Conservation (phyloP, 345 rosid genomes). For the Pelargonium nanum region DNA sequence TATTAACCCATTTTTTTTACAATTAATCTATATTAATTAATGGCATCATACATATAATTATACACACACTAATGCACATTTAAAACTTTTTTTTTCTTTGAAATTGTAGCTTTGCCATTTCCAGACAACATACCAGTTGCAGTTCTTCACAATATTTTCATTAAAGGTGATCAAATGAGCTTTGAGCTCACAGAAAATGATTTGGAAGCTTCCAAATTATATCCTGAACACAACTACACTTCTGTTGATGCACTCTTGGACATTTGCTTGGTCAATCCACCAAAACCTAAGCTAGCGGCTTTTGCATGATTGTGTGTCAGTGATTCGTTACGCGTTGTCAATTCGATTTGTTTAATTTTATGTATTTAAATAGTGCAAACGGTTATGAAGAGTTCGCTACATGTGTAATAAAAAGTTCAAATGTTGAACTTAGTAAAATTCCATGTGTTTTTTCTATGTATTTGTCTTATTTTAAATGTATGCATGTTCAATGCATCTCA, state of each 20-base stretch:
- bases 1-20: no score
- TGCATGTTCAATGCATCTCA: no score
- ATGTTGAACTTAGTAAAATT: no score
- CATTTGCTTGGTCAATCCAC: conserved; percentile 20
- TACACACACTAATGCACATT: no score
- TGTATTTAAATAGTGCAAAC: background rate
- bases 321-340: no score
- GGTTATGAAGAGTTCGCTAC: no score
- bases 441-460: no score
- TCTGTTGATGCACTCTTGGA: conserved; percentile 22
- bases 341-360: no score
- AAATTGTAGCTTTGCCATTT: conserved; percentile 10
- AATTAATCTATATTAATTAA: background rate
- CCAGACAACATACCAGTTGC: conserved; percentile 21
- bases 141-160: conserved; percentile 29
- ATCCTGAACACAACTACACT: conserved; percentile 25
- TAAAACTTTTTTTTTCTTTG: background rate
- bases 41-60: no score
- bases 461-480: no score
- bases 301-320: conserved; percentile 17
- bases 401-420: no score
- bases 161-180: conserved; percentile 31
- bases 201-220: conserved; percentile 28
- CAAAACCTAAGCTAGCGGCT: conserved; percentile 18
- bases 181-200: conserved; percentile 22